Evolutionary conservation across 805 yeast species (phyloP), one percentile per base, ranked within the genome.

Genomic region (Zygosaccharomyces gambellarensis): DNA sequence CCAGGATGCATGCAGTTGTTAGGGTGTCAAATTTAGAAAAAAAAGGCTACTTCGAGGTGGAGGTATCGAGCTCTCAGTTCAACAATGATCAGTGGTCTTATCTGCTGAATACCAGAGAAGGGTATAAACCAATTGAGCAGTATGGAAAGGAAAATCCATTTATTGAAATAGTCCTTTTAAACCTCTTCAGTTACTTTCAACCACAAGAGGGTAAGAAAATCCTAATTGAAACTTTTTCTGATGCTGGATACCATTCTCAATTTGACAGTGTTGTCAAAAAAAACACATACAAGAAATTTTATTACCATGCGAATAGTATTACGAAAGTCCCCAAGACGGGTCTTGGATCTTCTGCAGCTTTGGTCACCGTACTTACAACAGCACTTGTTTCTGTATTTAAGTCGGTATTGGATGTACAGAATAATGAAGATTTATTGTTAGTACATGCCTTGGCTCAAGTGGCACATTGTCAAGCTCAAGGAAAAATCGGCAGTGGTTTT

Each of bases 401-500:
- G 6, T 58, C 64, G 10, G 47, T 67, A 4, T 62, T 76, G 10
- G 69, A 75, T 48, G 52, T 71, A 2, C 36, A 50, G 0, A 53
- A 65, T 6, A 30, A 41, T 0, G 17, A 43, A 4, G 62, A 65
- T 28, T 55, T 72, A 25, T 55, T 58, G 4, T 52, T 65, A n/a
- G 73, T 92, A 31, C 98, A 94, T 65, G 92, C 89, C 59, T 68
- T 89, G 25, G 80, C 97, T 0, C 99, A 94, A 65, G 73, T 87
- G 7, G 85, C 96, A 0, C 99, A 94, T 66, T 90, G 97, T 65
- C 77, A 80, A 49, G 98, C 99, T 2, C 99, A 94, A 66, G 87
- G 88, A 29, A 94, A 94, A 67, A 83, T 94, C 23, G 99, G 99
- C 0, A 89, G 97, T 3, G 99, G 99, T 0, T 94, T 94, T 67